These are phyloP conservation scores for Exidia glandulosa DNA, from an alignment of 768 basidiomycete genomes.

Conservation along the genomic window DNA sequence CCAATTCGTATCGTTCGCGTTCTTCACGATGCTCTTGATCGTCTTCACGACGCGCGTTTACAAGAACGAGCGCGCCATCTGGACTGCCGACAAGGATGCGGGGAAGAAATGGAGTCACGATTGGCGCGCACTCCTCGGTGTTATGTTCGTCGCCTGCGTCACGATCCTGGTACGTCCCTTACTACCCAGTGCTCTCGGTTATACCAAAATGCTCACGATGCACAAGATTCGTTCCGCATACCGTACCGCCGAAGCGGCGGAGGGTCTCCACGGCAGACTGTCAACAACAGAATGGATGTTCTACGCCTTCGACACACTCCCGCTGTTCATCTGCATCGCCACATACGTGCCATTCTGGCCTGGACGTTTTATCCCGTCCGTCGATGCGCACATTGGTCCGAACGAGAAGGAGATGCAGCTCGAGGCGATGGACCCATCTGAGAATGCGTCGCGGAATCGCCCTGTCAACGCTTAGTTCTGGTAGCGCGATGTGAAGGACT, in stretches of 20 bases:
- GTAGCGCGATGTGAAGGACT: too few relatives aligned
- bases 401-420: background rate
- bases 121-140: slow-evolving; percentile 46
- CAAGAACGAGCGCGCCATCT: slow-evolving; percentile 27
- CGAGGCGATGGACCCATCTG: background rate
- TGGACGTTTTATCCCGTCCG: slow-evolving; percentile 23
- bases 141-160: slow-evolving; percentile 42
- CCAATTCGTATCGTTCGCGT: slow-evolving; percentile 41
- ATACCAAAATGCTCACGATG: background rate
- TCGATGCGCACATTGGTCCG: background rate
- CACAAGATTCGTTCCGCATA: slow-evolving; percentile 22
- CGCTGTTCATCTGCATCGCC: slow-evolving; percentile 47
- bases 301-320: slow-evolving; percentile 57
- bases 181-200: background rate
- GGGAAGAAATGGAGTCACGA: slow-evolving; percentile 39
- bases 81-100: slow-evolving; percentile 21
- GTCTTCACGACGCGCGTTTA: slow-evolving; percentile 40
- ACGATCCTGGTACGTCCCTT: slow-evolving; percentile 45
- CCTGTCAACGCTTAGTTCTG: too few relatives aligned
- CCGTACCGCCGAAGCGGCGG: slow-evolving; percentile 40
- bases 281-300: slow-evolving; percentile 50
- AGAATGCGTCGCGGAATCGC: too few relatives aligned
- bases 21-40: slow-evolving; percentile 36
- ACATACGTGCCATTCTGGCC: slow-evolving; percentile 60
- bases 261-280: slow-evolving; percentile 50